Conservation (phyloP, 441 rosid species). For the Capsella rubella region DNA sequence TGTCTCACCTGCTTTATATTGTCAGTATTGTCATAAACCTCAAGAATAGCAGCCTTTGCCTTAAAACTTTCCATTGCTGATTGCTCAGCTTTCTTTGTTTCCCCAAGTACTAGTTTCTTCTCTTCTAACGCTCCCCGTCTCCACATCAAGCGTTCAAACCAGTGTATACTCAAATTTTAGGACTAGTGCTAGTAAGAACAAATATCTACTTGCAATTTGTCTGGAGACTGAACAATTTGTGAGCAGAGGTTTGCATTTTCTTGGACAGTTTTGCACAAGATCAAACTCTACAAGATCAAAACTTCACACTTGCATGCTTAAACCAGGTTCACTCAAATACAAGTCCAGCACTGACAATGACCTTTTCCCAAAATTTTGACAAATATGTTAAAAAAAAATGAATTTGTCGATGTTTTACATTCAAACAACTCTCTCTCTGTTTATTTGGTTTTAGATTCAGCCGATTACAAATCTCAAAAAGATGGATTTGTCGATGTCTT, state of each 20-base stretch:
- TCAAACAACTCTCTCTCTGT: neutral
- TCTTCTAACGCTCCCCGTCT: slow-evolving; percentile 80
- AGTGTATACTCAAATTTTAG: too few relatives aligned
- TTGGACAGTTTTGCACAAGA: slow-evolving; percentile 77
- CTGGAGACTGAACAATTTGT: slow-evolving; percentile 92
- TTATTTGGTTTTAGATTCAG: too few relatives aligned
- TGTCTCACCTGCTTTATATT: slow-evolving; percentile 64
- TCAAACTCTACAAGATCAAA: slow-evolving; percentile 54
- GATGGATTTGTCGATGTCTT: slow-evolving; percentile 30
- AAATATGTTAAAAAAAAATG: too few relatives aligned
- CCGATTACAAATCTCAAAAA: too few relatives aligned
- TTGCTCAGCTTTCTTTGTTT: slow-evolving; percentile 76
- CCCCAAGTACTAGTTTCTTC: slow-evolving; percentile 69
- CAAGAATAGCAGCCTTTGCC: slow-evolving; percentile 67
- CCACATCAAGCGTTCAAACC: slow-evolving; percentile 13
- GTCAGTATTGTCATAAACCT: slow-evolving; percentile 62
- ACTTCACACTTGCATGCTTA: too few relatives aligned
- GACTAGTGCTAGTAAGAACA: too few relatives aligned
- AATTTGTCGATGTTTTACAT: too few relatives aligned
- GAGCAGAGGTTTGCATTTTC: slow-evolving; percentile 83
- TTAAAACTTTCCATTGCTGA: slow-evolving; percentile 69
- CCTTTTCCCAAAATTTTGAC: too few relatives aligned
- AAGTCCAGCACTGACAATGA: too few relatives aligned
- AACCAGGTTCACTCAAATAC: too few relatives aligned
- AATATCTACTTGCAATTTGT: slow-evolving; percentile 81